Conservation (phyloP, 306 rosid species). For the Mimosa pudica region DNA sequence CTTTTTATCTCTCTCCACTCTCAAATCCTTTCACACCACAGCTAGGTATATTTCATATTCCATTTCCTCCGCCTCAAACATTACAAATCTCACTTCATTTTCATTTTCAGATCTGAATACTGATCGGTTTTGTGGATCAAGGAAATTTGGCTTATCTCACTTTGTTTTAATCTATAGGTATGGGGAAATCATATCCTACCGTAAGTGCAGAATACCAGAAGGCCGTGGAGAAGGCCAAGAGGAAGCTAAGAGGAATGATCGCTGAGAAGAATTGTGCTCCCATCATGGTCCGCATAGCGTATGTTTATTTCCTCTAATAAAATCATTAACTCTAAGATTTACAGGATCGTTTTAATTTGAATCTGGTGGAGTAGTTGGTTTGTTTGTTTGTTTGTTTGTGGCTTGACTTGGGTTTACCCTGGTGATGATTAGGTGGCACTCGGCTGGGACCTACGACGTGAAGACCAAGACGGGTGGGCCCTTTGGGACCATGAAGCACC, state of each 20-base stretch:
- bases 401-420: background rate
- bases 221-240: conserved; percentile 86
- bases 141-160: background rate
- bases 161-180: conserved; percentile 35
- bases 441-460: conserved; percentile 85
- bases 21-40: background rate
- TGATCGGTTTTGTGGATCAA: background rate
- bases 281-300: conserved; percentile 91
- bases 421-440: conserved; percentile 74
- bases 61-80: background rate
- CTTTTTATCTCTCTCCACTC: background rate
- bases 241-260: conserved; percentile 83
- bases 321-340: background rate
- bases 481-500: conserved; percentile 75
- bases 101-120: conserved; percentile 26
- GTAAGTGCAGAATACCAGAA: conserved; percentile 77
- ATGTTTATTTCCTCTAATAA: conserved; percentile 10
- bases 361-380: background rate
- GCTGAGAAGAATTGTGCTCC: conserved; percentile 96
- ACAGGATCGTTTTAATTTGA: background rate
- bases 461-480: conserved; percentile 87
- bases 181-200: conserved; percentile 85
- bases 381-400: background rate
- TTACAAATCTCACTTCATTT: background rate
- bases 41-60: conserved; percentile 13